Base-by-base conservation (phyloP, 148 eudicot species). In the Spergularia marina region DNA sequence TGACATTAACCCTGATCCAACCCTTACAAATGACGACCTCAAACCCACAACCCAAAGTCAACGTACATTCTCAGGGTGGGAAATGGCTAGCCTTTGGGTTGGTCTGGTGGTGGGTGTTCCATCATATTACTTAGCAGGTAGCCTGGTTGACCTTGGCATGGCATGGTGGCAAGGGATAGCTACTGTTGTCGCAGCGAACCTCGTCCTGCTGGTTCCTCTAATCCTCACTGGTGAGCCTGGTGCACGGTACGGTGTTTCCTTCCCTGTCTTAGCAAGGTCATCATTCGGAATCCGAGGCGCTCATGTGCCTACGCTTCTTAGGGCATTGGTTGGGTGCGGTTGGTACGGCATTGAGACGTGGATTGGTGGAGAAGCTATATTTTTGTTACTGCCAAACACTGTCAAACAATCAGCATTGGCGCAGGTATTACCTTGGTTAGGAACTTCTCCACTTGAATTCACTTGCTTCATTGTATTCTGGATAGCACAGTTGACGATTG, bases 81-180 rank as follows among this genome's bases (percentile, higher is more conserved):
- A 92, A 75, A 85, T 95, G 94, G 92, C 98, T 3, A 89, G 91
- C 71, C 74, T 95, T 1, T 95, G 99, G 98, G 79, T 95, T 11
- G 97, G 98, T 7, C 84, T 95, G 4, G 99, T 95, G 14, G 97
- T 95, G 9, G 97, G 97, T 1, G 99, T 95, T 4, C 99, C 99
- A 11, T 64, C 97, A 4, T 95, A 95, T 70, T 95, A 95, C 88
- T 86, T 95, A 8, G 99, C 99, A 0, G 99, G 99, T 0, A 91
- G 97, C 74, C 89, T 95, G 0, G 99, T 89, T 16, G 98, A 95
- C 73, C 89, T 95, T 7, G 99, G 99, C 15, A 95, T 95, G 99
- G 77, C 99, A 10, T 95, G 98, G 98, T 95, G 96, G 98, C 99
- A 95, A 74, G 99, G 98, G 5, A 92, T 95, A 34, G 91, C 92